Conservation (phyloP, 2,329 filamentous ascomycete species). For the Beauveria bassiana region DNA sequence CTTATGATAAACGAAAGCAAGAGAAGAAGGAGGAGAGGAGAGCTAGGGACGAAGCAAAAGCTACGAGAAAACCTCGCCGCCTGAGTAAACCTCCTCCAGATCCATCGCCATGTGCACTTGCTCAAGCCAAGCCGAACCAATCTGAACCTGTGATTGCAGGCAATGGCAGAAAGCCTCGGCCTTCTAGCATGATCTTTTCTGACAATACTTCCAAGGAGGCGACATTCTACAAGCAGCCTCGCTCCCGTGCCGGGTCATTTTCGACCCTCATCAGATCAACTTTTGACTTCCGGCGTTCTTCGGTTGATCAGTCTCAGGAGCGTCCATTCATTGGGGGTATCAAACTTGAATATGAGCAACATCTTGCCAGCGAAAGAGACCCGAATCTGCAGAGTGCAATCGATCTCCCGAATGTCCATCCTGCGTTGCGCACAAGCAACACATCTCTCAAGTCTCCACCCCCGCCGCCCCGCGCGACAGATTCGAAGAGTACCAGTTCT, state of each 20-base stretch:
- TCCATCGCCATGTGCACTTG: constrained; percentile 13
- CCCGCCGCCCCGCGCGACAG: constrained; percentile 14
- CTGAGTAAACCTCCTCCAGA: constrained; percentile 26
- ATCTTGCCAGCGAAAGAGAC: constrained; percentile 24
- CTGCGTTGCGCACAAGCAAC: constrained; percentile 25
- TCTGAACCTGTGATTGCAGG: constrained; percentile 14
- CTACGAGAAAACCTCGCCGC: constrained; percentile 23
- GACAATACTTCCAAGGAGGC: constrained; percentile 9
- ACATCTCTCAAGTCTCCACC: constrained; percentile 20
- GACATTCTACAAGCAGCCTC: constrained; percentile 17
- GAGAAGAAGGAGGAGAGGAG: constrained; percentile 42
- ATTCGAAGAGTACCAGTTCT: constrained; percentile 19
- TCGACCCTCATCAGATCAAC: constrained; percentile 27
- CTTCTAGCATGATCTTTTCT: constrained; percentile 9
- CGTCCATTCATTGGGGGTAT: constrained; percentile 33
- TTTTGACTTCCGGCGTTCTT: constrained; percentile 27
- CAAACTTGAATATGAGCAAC: constrained; percentile 32
- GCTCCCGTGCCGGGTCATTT: constrained; percentile 30
- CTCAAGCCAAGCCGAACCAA: constrained; percentile 11
- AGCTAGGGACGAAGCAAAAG: constrained; percentile 30
- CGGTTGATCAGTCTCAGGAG: constrained; percentile 23
- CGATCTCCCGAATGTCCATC: constrained; percentile 24
- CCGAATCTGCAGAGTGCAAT: constrained; percentile 19
- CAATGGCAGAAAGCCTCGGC: constrained; percentile 15
- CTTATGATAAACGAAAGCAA: constrained; percentile 44